Percentiles rank a stretch among this genome's conserved stretches.
Evolutionary conservation across 306 rosid genomes (phyloP).

Genomic region (Senna siamea): DNA sequence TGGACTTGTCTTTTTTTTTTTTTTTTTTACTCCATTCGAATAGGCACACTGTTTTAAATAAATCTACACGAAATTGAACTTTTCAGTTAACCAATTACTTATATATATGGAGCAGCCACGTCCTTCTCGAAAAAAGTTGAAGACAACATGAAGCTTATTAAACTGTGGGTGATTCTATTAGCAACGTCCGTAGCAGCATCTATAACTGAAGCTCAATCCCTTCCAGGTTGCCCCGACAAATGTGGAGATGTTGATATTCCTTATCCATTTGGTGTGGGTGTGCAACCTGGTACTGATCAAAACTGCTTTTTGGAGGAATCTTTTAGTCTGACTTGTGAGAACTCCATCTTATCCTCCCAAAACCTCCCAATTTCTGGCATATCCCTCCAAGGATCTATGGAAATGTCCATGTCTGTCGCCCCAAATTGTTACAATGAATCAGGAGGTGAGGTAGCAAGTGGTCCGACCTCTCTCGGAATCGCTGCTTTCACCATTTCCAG

Average conservation of each 20-base stretch:
- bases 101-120: too few relatives aligned
- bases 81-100: too few relatives aligned
- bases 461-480: neutral
- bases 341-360: neutral
- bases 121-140: too few relatives aligned
- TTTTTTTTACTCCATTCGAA: too few relatives aligned
- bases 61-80: too few relatives aligned
- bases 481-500: constrained; percentile 23
- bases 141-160: too few relatives aligned
- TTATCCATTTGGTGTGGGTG: constrained; percentile 36
- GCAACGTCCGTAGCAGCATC: neutral
- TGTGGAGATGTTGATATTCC: constrained; percentile 32
- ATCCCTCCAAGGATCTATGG: constrained; percentile 9
- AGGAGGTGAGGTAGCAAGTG: neutral
- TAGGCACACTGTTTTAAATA: too few relatives aligned
- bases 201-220: constrained; percentile 4
- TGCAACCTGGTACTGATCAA: neutral
- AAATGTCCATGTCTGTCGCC: neutral
- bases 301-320: constrained; percentile 11
- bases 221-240: constrained; percentile 18
- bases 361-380: neutral
- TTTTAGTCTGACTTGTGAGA: constrained; percentile 1
- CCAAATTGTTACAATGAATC: neutral
- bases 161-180: neutral
- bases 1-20: too few relatives aligned